Evolutionary conservation across 306 rosid genomes (phyloP), one percentile per base, ranked within the genome.

Genomic region (Lathyrus sativus): DNA sequence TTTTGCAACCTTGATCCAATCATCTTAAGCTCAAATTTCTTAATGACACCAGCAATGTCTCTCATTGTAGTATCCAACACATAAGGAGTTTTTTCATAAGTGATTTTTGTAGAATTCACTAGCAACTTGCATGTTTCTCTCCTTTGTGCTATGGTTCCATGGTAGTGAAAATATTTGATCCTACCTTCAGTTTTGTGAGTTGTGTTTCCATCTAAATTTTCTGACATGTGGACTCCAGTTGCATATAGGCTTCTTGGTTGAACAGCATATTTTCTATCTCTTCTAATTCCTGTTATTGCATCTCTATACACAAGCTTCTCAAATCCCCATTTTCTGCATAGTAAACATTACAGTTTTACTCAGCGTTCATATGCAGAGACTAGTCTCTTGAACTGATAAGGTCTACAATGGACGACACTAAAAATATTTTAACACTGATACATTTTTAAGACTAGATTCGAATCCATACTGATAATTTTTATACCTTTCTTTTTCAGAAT

Each of bases 151-250:
- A 91, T 82, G 76, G 87, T 85, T 50, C 97, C 97, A 39, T 91
- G 97, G 48, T 88, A 91, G 48, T 91, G 97, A 62, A 72, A 91
- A 70, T 91, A 91, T 11, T 33, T 85, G 77, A 91, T 91, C 37
- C 28, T 79, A 0, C 85, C 85, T 78, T 88, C 89, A 0, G 93
- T 91, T 10, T 88, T 87, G 78, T 91, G 93, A 0, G 85, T 86
- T 2, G 93, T 83, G 33, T 88, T 85, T 12, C 97, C 96, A 0
- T 33, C 70, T 2, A 88, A 4, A 26, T 88, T 80, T 79, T 86
- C 77, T 1, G 96, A 88, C 91, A 86, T 83, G 82, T 91, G 97
- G 17, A 91, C 96, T 28, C 97, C 93, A 0, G 91, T 85, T 5
- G 81, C 96, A 48, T 51, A 87, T 13, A 87, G 60, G 49, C 7